A percentile compares a stretch with the other conserved stretches of the same genome.
Conservation (phyloP, 164 flowering plant species). For the Malania oleifera region DNA sequence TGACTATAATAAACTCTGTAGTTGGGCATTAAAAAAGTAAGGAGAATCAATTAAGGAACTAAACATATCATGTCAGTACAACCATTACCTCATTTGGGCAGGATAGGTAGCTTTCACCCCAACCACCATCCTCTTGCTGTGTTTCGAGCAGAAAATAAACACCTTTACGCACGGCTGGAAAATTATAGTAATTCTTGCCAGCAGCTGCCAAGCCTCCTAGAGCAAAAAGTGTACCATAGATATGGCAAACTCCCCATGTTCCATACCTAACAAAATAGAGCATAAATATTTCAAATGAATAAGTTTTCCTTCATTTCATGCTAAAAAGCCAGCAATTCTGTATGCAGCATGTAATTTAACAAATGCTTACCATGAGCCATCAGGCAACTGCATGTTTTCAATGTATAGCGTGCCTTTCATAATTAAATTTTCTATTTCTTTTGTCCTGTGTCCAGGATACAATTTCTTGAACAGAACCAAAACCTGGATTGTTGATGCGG, state of each 20-base stretch:
- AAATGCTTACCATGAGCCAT: too few relatives aligned
- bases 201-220: constrained; percentile 36
- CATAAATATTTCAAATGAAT: too few relatives aligned
- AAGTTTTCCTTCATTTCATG: background rate
- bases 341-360: constrained; percentile 37
- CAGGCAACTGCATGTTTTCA: too few relatives aligned
- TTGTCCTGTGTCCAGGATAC: too few relatives aligned
- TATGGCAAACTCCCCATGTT: constrained; percentile 50
- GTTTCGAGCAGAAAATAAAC: constrained; percentile 32
- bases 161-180: constrained; percentile 29
- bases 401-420: too few relatives aligned
- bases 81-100: constrained; percentile 48
- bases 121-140: constrained; percentile 45
- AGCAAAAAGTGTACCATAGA: constrained; percentile 41
- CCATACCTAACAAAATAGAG: constrained; percentile 49
- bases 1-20: background rate
- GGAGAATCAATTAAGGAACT: background rate
- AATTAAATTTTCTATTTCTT: too few relatives aligned
- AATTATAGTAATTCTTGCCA: constrained; percentile 39
- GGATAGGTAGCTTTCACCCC: constrained; percentile 58
- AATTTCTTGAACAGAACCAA: too few relatives aligned
- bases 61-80: too few relatives aligned
- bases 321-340: constrained; percentile 13
- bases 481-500: too few relatives aligned
- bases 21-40: background rate